Evolutionary conservation across 2,329 filamentous ascomycete genomes (phyloP), one percentile per base, ranked within the genome.

Genomic region (Epichloe gansuensis): DNA sequence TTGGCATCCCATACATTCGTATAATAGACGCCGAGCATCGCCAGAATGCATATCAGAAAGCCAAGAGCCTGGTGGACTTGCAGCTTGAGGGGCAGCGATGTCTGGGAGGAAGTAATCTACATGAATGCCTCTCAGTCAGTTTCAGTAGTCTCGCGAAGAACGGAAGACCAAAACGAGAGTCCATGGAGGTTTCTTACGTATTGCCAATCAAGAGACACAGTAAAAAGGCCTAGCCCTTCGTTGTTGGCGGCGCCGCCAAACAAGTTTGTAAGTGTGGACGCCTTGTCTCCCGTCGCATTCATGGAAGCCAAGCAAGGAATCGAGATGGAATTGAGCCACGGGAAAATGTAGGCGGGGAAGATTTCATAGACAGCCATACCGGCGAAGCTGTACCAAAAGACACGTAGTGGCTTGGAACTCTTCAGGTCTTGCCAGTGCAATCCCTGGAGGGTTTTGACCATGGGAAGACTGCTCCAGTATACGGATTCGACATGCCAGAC

Each of bases 401-500:
- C 70, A 5, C 74, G 65, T 0, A 79, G 64, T 0, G 74, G 76
- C 56, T 75, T 75, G 0, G 73, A 75, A 55, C 69, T 65, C 59
- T 73, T 74, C 34, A 76, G 17, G 0, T 71, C 59, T 44, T 78
- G 69, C 72, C 75, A 79, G 56, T 80, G 76, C 4, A 80, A 66
- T 0, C 74, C 73, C 54, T 79, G 76, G 7, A 78, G 70, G 0
- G 70, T 71, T 56, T 77, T 78, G 49, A 78, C 74, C 0, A 70
- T 73, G 0, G 76, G 76, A 4, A 79, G 60, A 5, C 66, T 75
- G 38, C 68, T 65, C 77, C 77, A 80, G 62, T 77, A 80, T 3
- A 80, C 76, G 2, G 74, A 70, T 13, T 80, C 76, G 5, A 74
- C 72, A 49, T 77, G 75, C 69, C 74, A 80, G 11, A 80, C 76